Evolutionary conservation across 192 early-diverging fungal species (phyloP).

Genomic region (Nowakowskiella sp.): DNA sequence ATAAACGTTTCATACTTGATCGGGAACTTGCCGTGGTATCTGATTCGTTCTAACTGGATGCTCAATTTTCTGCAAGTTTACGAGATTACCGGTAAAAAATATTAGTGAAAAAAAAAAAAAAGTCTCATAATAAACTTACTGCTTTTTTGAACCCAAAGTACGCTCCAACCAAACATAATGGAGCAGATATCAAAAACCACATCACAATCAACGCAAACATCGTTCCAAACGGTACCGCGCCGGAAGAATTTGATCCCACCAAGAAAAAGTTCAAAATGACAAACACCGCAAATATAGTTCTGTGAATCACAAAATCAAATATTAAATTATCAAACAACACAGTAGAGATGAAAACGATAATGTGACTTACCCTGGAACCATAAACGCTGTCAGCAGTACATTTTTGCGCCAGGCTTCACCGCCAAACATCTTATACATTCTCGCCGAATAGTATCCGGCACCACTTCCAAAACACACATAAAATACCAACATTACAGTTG

Average conservation of each 20-base stretch:
- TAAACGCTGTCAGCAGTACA: conserved; percentile 67
- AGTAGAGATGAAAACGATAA: too few species aligned
- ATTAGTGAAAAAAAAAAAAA: conserved; percentile 7
- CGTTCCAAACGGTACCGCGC: conserved; percentile 85
- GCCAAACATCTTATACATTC: conserved; percentile 88
- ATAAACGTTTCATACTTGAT: conserved; percentile 38
- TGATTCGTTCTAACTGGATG: conserved; percentile 85
- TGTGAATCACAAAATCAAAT: too few species aligned
- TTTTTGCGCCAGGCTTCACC: conserved; percentile 83
- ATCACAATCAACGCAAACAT: conserved; percentile 67
- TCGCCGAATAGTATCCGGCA: conserved; percentile 84
- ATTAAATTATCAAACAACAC: neutral
- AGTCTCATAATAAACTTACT: conserved; percentile 14
- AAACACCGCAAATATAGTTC: conserved; percentile 50
- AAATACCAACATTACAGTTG: conserved; percentile 86
- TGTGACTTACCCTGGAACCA: conserved; percentile 75
- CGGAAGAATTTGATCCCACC: conserved; percentile 77
- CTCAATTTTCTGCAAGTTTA: conserved; percentile 44
- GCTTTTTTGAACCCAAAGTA: conserved; percentile 74
- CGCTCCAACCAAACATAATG: conserved; percentile 73
- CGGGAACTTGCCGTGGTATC: conserved; percentile 86
- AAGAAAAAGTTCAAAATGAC: conserved; percentile 78
- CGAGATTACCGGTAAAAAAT: neutral
- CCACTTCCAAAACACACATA: conserved; percentile 81
- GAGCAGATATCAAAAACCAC: conserved; percentile 75